Percentiles rank a stretch among this genome's conserved stretches.
phyloP scores from a whole-genome alignment of 441 rosid species.

The Biscutella auriculata region DNA sequence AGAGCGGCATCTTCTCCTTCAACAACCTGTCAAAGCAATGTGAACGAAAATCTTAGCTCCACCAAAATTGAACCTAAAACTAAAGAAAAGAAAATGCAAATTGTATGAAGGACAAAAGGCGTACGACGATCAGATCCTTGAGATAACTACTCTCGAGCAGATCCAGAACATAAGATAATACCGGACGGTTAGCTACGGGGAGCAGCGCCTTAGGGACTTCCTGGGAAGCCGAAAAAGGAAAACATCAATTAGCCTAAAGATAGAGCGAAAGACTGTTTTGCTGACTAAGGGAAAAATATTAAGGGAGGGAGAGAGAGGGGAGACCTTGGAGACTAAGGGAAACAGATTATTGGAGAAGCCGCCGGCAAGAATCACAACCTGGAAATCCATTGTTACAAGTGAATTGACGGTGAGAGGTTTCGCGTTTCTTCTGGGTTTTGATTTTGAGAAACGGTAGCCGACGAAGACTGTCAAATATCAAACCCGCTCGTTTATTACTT shows the following conservation, averaged over 20 bases:
- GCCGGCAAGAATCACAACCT: conserved; percentile 79
- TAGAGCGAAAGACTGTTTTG: neutral
- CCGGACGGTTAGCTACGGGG: conserved; percentile 83
- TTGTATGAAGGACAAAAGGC: conserved; percentile 9
- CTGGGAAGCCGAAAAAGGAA: conserved; percentile 26
- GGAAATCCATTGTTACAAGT: conserved; percentile 55
- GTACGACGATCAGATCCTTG: conserved; percentile 81
- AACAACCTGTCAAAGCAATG: conserved; percentile 48
- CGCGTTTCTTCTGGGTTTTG: conserved; percentile 12
- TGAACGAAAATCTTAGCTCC: neutral
- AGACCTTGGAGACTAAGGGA: conserved; percentile 78
- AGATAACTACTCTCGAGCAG: conserved; percentile 67
- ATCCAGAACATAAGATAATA: conserved; percentile 68
- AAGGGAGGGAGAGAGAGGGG: neutral
- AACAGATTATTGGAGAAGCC: conserved; percentile 60
- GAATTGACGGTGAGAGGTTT: conserved; percentile 5
- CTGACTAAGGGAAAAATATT: neutral
- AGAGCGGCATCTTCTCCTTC: conserved; percentile 83
- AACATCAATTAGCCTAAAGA: neutral
- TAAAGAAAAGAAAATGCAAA: neutral
- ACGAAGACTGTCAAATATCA: neutral
- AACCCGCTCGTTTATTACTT: neutral
- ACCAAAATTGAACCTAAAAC: neutral
- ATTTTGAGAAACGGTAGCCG: conserved; percentile 4
- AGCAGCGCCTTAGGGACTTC: conserved; percentile 84